These are phyloP conservation scores for Beauveria sp. DNA, from an alignment of 2,329 filamentous ascomycete genomes.

Conservation along the genomic window DNA sequence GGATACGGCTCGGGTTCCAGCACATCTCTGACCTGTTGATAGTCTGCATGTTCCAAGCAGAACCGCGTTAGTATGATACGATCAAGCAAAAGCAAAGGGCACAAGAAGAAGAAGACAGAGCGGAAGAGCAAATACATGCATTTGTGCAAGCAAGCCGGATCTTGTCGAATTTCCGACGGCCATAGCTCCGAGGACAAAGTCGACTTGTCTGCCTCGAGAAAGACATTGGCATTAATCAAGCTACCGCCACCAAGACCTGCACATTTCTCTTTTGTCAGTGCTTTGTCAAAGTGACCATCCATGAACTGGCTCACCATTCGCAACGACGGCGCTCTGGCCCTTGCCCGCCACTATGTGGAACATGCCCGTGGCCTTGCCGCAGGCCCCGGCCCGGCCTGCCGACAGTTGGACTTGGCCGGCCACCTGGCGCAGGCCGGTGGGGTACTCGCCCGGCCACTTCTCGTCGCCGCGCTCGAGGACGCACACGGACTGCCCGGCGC, in stretches of 20 bases:
- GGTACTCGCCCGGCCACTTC: slow-evolving; percentile 60
- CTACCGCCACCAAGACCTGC: slow-evolving; percentile 57
- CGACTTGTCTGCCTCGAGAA: slow-evolving; percentile 40
- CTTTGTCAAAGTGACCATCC: no score
- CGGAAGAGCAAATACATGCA: slow-evolving; percentile 34
- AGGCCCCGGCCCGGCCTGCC: slow-evolving; percentile 33
- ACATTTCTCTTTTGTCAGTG: neutral
- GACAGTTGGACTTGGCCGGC: slow-evolving; percentile 43
- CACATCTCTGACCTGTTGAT: slow-evolving; percentile 45
- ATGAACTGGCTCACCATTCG: slow-evolving; percentile 38
- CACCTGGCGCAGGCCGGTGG: slow-evolving; percentile 38
- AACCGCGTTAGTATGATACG: neutral
- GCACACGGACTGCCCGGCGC: slow-evolving; percentile 49
- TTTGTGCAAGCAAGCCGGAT: slow-evolving; percentile 29
- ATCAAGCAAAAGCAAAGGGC: neutral
- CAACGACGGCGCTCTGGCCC: slow-evolving; percentile 55
- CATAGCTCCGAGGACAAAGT: neutral
- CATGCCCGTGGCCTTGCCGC: slow-evolving; percentile 51
- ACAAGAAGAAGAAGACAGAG: neutral
- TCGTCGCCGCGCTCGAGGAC: slow-evolving; percentile 58
- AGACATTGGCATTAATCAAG: slow-evolving; percentile 61
- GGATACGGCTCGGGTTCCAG: slow-evolving; percentile 55
- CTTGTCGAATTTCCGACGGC: slow-evolving; percentile 16
- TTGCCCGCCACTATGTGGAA: slow-evolving; percentile 57
- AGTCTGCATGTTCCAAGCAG: slow-evolving; percentile 35